Base-by-base conservation (phyloP, 2,329 filamentous ascomycete genomes). In the Fusarium succisae region DNA sequence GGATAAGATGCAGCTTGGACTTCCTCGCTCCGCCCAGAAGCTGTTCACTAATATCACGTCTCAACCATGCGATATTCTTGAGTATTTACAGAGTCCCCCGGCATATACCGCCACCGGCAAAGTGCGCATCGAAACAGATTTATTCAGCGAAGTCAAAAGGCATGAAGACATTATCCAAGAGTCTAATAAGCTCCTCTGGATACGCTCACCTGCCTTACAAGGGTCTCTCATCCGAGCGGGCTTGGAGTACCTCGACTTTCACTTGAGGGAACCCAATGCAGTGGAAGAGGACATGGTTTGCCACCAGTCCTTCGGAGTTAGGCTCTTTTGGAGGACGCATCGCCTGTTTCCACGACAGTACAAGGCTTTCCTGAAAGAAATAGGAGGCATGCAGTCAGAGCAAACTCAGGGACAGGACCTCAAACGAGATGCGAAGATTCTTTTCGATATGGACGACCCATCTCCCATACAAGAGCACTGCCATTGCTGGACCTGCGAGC, bases 401-500 rank as follows among this genome's bases (percentile, higher is more conserved):
- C 9, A 15, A 10, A 24, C 7, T 4, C 20, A 50, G 17, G 44
- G 26, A 6, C 38, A 24, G 8, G 48, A 51, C 12, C 30, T 41
- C 5, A 67, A 68, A 1, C 28, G 50, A 13, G 35, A 45, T 15
- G 43, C 43, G 1, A 68, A 68, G 20, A n/a, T 61, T 13, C 9
- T 66, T 1, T 28, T 68, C 12, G 65, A 68, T 37, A 37, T 45
- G 4, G 30, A 47, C 1, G 39, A 35, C 6, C 28, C 43, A 3
- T 28, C 63, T 2, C 13, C 24, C 5, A 11, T 8, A 6, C 45
- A 4, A 8, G 28, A 47, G 18, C 8, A 13, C 18, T 73, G 70
- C 18, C 62, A 45, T 9, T 73, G 70, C 24, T 72, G 70, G 70
- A 73, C 57, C 7, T 73, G 70, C 15, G 70, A 73, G 30, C 60